Evolutionary conservation across 306 rosid species (phyloP).

Genomic region (Spatholobus suberectus): DNA sequence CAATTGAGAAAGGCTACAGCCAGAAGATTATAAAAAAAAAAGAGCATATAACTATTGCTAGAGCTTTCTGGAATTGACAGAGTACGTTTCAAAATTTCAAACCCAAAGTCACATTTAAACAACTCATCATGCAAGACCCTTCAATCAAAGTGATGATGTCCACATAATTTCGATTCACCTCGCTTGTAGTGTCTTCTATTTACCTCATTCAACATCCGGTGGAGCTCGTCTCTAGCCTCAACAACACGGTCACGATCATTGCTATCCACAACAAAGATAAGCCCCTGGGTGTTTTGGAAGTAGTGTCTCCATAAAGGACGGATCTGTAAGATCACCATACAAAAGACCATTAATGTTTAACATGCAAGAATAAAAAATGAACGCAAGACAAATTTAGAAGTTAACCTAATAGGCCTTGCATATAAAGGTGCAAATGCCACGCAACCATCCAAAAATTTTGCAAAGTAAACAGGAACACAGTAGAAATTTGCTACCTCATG

Average conservation of each 20-base stretch:
- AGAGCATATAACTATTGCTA: not conserved
- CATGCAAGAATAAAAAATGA: not conserved
- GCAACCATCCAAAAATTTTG: not conserved
- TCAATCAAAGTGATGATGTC: not conserved
- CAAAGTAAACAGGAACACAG: not conserved
- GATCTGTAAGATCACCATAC: constrained; percentile 34
- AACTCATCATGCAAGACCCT: not conserved
- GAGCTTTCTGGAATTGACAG: constrained; percentile 3
- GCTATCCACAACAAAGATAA: constrained; percentile 54
- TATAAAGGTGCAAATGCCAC: not conserved
- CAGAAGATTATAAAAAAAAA: not conserved
- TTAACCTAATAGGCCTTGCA: not conserved
- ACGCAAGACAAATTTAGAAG: not conserved
- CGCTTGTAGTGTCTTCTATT: not conserved
- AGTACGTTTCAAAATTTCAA: not conserved
- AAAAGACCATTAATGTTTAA: constrained; percentile 10
- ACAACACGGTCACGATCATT: constrained; percentile 54
- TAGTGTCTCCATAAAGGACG: constrained; percentile 54
- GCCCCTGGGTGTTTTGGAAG: constrained; percentile 54
- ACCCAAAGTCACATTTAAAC: not conserved
- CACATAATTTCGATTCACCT: not conserved
- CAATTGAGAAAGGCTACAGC: not conserved
- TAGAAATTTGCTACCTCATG: not conserved
- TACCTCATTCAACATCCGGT: constrained; percentile 57
- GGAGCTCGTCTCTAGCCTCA: constrained; percentile 53